Evolutionary conservation across 2,329 filamentous ascomycete species (phyloP), one percentile per base, ranked within the genome.

Genomic region (Clarireedia paspali): DNA sequence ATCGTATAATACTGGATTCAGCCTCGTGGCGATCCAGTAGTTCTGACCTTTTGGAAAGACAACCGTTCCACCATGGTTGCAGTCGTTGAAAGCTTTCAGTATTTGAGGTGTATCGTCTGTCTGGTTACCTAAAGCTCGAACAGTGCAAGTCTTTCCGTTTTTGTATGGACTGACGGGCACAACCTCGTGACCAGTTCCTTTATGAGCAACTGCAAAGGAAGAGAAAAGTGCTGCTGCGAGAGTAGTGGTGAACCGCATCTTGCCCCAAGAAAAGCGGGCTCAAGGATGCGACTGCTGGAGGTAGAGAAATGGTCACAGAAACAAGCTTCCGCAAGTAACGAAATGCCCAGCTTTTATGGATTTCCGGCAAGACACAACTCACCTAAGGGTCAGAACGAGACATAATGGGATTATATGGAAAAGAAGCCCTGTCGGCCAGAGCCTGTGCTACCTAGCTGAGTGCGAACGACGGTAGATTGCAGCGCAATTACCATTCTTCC

Each of bases 41-140:
- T 70, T 72, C 56, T 79, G 65, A 14, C 70, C 70, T 57, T 75
- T 71, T 0, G 77, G 77, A 57, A 82, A 82, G 3, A 79, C 64
- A 7, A 82, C 71, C 3, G 65, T 75, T 10, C 77, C 76, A 48
- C 77, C 72, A 44, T 71, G 69, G 2, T 77, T 71, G 61, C 78
- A 81, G 27, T 73, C 64, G 26, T 70, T 63, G 65, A 81, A 80
- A 0, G 79, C 78, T 4, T 73, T 59, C 0, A 78, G 60, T 48
- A 81, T 79, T 40, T 78, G 74, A 6, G 77, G 75, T 24, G 75
- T 73, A 64, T 81, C 78, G 61, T 80, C 77, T 47, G 46, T 75
- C 69, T 70, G 60, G 27, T 71, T 63, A 4, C 71, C 71, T 27
- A 69, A 67, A 38, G 73, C 70, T 36, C 66, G 66, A 30, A 77